Conservation (phyloP, 306 rosid species). For the Sindora glabra region DNA sequence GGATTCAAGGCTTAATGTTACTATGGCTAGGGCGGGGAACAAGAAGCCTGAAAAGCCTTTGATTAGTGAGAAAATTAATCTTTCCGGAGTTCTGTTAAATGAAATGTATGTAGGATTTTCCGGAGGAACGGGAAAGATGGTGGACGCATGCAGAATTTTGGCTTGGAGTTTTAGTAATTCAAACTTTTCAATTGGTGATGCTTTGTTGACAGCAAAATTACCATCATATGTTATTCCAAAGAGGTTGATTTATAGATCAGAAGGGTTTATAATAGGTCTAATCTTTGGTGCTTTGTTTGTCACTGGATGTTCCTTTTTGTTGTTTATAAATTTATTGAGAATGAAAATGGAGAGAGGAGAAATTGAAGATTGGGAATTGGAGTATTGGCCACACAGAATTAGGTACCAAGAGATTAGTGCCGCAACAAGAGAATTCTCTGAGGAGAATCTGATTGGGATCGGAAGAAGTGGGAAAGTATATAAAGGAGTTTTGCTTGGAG, state of each 20-base stretch:
- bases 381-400: slow-evolving; percentile 58
- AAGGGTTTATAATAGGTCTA: slow-evolving; percentile 20
- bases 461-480: slow-evolving; percentile 60
- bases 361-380: slow-evolving; percentile 39
- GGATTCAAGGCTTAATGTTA: slow-evolving; percentile 35
- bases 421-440: slow-evolving; percentile 46
- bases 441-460: slow-evolving; percentile 39
- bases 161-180: slow-evolving; percentile 68
- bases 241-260: not conserved
- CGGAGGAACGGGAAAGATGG: slow-evolving; percentile 51
- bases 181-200: slow-evolving; percentile 55
- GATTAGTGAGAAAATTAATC: slow-evolving; percentile 42
- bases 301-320: not conserved
- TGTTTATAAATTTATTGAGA: slow-evolving; percentile 3
- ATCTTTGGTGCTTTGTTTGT: slow-evolving; percentile 11
- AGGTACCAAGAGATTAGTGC: slow-evolving; percentile 31
- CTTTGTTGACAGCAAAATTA: slow-evolving; percentile 42
- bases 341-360: slow-evolving; percentile 23
- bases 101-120: slow-evolving; percentile 59
- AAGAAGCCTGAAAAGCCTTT: slow-evolving; percentile 44
- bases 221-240: slow-evolving; percentile 39
- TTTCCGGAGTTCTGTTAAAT: slow-evolving; percentile 38
- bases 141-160: slow-evolving; percentile 44
- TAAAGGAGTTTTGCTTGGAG: slow-evolving; percentile 36
- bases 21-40: slow-evolving; percentile 46